Base-by-base conservation (phyloP, 106 monocot genomes). In the Triglochin maritima region DNA sequence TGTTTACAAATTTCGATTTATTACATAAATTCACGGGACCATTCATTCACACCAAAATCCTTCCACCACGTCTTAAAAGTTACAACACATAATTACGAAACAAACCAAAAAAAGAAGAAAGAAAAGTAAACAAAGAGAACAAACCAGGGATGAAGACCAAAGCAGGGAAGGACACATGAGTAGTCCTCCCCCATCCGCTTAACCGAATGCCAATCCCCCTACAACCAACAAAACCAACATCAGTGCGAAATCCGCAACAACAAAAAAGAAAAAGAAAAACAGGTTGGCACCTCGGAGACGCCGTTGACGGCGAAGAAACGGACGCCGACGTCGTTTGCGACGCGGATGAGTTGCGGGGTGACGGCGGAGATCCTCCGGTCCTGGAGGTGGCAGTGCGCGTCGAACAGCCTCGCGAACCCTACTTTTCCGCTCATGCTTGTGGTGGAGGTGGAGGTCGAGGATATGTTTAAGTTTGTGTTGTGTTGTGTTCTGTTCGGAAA, bases 321-420 rank as follows among this genome's bases (percentile, higher is more conserved):
- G 14, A 95, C 83, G 63, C 90, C 90, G 57, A 83, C 76, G 12
- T 85, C 83, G 58, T 72, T 9, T 67, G 87, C 81, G 16, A 83
- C 55, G 47, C 75, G 79, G 60, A 95, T 90, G 73, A 95, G 67
- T 9, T 76, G 69, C 0, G 87, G 82, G 11, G 71, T 72, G 49
- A 78, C 71, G 66, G 79, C 62, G 64, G 65, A 46, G 73, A 90
- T 78, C 43, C 94, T 69, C 3, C 53, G 74, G 69, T 90, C 90
- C 60, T 94, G 89, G 47, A 94, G 87, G 78, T 90, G 94, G 79
- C 94, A 94, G 87, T 94, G 94, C 44, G 90, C 87, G 71, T 90
- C 90, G 76, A 95, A 94, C 15, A 94, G 73, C 73, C 72, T 79
- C 72, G 78, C 52, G 57, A 43, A 15, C 14, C 62, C 64, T 6